Conservation (phyloP, 2,329 filamentous ascomycete genomes). For the Simplicillium aogashimaense region DNA sequence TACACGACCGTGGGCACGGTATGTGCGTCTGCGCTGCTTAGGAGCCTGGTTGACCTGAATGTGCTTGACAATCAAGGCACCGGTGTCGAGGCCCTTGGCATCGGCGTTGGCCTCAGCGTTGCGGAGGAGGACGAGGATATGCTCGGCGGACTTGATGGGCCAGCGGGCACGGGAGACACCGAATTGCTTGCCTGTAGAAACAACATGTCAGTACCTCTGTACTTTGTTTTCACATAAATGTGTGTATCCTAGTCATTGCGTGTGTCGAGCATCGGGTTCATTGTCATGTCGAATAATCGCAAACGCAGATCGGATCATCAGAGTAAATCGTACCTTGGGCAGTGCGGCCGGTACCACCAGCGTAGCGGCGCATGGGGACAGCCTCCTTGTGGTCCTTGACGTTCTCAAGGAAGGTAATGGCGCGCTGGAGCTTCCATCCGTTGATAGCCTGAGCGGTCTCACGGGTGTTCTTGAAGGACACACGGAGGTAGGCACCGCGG, state of each 20-base stretch:
- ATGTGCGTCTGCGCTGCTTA: slow-evolving; percentile 98
- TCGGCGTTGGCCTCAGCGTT: slow-evolving; percentile 97
- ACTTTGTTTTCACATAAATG: background rate
- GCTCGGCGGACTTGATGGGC: slow-evolving; percentile 98
- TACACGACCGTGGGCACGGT: slow-evolving; percentile 99
- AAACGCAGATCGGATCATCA: background rate
- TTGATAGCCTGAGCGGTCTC: slow-evolving; percentile 99
- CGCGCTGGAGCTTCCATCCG: slow-evolving; percentile 95
- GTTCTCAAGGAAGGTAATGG: slow-evolving; percentile 95
- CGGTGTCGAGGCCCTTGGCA: slow-evolving; percentile 93
- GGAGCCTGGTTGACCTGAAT: slow-evolving; percentile 99
- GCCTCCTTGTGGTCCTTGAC: slow-evolving; percentile 96
- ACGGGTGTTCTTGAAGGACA: slow-evolving; percentile 99
- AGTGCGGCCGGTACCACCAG: slow-evolving; percentile 87
- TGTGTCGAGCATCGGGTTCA: too few species aligned
- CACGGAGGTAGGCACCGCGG: slow-evolving; percentile 96
- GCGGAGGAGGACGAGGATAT: slow-evolving; percentile 93
- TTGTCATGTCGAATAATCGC: too few species aligned
- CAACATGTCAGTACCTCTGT: slow-evolving; percentile 14
- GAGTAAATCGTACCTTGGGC: slow-evolving; percentile 79
- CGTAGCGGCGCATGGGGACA: slow-evolving; percentile 96
- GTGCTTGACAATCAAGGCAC: slow-evolving; percentile 98
- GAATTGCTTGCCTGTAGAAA: slow-evolving; percentile 80
- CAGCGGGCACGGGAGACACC: slow-evolving; percentile 97
- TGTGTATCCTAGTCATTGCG: background rate